These are phyloP conservation scores for Tuber calosporum DNA, from an alignment of 495 filamentous ascomycete species.

Conservation along the genomic window DNA sequence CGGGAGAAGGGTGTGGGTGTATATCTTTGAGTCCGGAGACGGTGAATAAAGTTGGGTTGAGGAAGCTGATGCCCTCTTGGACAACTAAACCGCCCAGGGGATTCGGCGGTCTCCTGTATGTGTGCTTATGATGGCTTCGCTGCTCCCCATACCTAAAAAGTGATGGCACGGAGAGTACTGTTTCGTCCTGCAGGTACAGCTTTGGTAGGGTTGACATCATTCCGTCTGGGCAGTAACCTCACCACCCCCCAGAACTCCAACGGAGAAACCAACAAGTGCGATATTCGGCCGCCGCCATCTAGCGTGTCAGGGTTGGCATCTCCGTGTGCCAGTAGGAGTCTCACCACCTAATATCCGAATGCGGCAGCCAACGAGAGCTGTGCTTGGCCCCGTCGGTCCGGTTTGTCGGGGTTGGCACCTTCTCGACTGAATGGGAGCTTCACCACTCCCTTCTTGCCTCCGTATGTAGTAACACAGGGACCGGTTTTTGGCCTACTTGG, in stretches of 20 bases:
- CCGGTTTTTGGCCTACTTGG: conserved; percentile 19
- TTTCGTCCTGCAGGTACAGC: too few species aligned
- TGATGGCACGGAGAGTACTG: neutral
- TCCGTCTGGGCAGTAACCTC: conserved; percentile 18
- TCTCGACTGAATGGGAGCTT: conserved; percentile 25
- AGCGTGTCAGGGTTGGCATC: conserved; percentile 22
- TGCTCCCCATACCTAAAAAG: neutral
- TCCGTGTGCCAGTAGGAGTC: conserved; percentile 18
- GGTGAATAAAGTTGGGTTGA: neutral
- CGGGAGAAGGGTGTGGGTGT: neutral
- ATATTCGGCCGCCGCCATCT: conserved; percentile 19
- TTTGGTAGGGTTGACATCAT: too few species aligned
- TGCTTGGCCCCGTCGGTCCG: conserved; percentile 15
- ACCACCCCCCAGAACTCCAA: conserved; percentile 32
- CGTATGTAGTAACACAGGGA: conserved; percentile 23
- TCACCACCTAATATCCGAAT: conserved; percentile 14
- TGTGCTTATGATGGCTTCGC: neutral
- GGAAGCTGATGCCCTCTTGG: neutral
- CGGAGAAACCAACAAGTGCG: conserved; percentile 24
- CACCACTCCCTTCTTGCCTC: conserved; percentile 27
- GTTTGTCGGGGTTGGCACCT: conserved; percentile 19
- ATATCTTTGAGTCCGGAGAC: neutral
- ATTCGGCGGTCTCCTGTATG: neutral
- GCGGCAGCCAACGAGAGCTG: conserved; percentile 22
- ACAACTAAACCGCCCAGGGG: neutral